Evolutionary conservation across 208 protist genomes (phyloP), one percentile per base, ranked within the genome.

Genomic region (Trypanosoma scelopori): DNA sequence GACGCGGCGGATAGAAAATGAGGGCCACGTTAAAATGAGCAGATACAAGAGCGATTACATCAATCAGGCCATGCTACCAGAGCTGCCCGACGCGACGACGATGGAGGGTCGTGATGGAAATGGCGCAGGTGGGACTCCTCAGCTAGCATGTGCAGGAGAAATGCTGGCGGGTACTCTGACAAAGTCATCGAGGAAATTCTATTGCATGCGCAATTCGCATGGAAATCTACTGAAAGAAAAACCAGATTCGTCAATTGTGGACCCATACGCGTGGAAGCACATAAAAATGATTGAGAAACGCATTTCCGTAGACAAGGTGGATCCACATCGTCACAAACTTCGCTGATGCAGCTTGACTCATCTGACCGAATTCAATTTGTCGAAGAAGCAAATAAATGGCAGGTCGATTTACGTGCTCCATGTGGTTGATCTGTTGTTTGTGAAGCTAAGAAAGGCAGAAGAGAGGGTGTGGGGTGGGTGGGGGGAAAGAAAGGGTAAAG

Each of bases 241-340:
- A 22, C 73, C 76, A 30, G 35, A 55, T 13, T 13, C 39, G 18
- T 37, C 43, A 1, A 37, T 63, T 74, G 53, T 74, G 27, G 60
- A 68, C 41, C 53, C 22, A 35, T 20, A 68, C 3, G 68, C 60
- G 45, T 74, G 68, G 68, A 74, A 43, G 35, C 68, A 69, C 23
- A 74, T 93, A 75, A 81, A 69, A 25, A 20, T 53, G 0, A 68
- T 79, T 51, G 87, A 93, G 71, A 81, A 75, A 53, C 53, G 53
- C 30, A 65, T 72, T 32, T 57, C 61, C 28, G 82, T 93, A 22
- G 87, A 93, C 55, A 84, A 78, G 65, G 78, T 74, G 0, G 87
- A 93, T 62, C 87, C 87, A 37, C 87, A 93, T 69, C 73, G 78
- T 49, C 84, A 89, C 66, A 91, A 91, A 62, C 57, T 93, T 22